Evolutionary conservation across 164 flowering plant genomes (phyloP).

Genomic region (Nymphaea thermarum): DNA sequence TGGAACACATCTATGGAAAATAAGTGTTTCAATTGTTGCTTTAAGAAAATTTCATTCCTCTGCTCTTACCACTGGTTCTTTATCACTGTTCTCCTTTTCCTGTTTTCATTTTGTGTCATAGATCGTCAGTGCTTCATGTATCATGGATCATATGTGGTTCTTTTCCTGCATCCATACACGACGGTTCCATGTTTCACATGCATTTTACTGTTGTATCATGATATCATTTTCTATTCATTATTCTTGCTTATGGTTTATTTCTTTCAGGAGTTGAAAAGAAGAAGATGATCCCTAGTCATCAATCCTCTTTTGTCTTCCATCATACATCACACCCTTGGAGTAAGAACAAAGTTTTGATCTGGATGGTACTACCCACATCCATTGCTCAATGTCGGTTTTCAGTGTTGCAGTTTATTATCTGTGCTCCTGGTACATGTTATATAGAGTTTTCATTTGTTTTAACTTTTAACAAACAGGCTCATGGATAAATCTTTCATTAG

Average conservation of each 20-base stretch:
- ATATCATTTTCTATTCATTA: not conserved
- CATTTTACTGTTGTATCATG: too few species aligned
- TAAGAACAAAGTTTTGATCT: conserved; percentile 52
- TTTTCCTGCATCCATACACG: not conserved
- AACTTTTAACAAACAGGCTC: too few species aligned
- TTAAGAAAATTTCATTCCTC: not conserved
- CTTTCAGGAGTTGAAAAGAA: conserved; percentile 13
- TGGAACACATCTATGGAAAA: too few species aligned
- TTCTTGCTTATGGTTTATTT: conserved; percentile 11
- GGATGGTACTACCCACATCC: conserved; percentile 48
- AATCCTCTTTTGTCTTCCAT: conserved; percentile 47
- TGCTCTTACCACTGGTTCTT: not conserved
- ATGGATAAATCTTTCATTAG: too few species aligned
- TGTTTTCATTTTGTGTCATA: not conserved
- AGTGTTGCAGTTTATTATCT: too few species aligned
- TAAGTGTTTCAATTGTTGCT: not conserved
- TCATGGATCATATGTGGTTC: not conserved
- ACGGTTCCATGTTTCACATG: too few species aligned
- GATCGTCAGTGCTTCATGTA: not conserved
- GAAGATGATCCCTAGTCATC: conserved; percentile 23
- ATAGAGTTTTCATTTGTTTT: too few species aligned
- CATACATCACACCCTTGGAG: conserved; percentile 91
- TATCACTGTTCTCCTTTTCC: not conserved
- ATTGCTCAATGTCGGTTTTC: too few species aligned
- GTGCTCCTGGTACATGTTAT: too few species aligned